Conservation (phyloP, 208 protist genomes). For the Crithidia fasciculata region DNA sequence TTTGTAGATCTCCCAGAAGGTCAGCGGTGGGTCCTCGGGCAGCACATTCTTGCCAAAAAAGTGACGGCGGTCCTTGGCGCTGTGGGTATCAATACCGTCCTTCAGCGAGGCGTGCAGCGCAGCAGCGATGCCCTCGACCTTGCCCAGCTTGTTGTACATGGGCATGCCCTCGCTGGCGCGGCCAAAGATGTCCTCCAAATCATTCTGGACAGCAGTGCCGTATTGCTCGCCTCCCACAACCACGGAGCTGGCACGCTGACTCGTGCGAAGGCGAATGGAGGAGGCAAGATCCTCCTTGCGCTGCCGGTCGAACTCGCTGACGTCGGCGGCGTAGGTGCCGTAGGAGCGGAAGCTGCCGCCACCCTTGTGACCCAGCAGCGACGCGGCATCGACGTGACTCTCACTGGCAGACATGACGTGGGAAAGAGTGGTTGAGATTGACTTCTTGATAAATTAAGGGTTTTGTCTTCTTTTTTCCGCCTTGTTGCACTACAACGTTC, state of each 20-base stretch:
- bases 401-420: not conserved
- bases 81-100: constrained; percentile 39
- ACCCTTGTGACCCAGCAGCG: not conserved
- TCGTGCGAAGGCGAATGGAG: constrained; percentile 29
- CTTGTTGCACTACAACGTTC: not conserved
- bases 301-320: constrained; percentile 29
- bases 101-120: constrained; percentile 51
- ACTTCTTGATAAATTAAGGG: not conserved
- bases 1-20: constrained; percentile 82
- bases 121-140: constrained; percentile 52
- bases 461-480: not conserved
- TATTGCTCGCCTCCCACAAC: constrained; percentile 32
- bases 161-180: constrained; percentile 63
- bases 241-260: constrained; percentile 11
- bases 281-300: constrained; percentile 34
- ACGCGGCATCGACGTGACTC: not conserved
- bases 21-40: constrained; percentile 73
- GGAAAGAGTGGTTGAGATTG: not conserved
- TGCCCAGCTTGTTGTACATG: constrained; percentile 60
- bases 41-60: constrained; percentile 79
- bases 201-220: constrained; percentile 32
- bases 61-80: constrained; percentile 37
- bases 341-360: constrained; percentile 24
- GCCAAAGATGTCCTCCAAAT: constrained; percentile 66
- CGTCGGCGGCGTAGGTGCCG: constrained; percentile 45